These are phyloP conservation scores for Penicillium sp. DNA, from an alignment of 2,329 filamentous ascomycete genomes.

Conservation along the genomic window DNA sequence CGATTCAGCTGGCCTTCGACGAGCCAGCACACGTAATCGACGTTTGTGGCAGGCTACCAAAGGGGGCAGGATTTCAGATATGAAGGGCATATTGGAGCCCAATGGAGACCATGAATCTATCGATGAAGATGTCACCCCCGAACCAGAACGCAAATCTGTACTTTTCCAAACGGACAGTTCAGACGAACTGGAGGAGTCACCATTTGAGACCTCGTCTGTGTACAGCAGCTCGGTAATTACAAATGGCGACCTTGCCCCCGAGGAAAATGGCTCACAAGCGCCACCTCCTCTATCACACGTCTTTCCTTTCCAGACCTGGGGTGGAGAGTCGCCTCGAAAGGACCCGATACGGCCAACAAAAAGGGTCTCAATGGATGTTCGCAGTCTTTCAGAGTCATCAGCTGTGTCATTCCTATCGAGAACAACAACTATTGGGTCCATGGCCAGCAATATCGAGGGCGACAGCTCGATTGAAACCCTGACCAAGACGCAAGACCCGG, in stretches of 20 bases:
- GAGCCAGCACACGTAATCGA: constrained; percentile 83
- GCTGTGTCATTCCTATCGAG: constrained; percentile 81
- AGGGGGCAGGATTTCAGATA: constrained; percentile 73
- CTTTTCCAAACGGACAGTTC: constrained; percentile 42
- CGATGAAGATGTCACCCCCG: constrained; percentile 40
- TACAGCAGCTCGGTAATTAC: constrained; percentile 25
- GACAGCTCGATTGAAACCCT: constrained; percentile 78
- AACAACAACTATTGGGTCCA: constrained; percentile 76
- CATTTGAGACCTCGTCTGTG: constrained; percentile 26
- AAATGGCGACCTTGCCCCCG: constrained; percentile 19
- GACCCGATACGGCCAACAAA: constrained; percentile 64
- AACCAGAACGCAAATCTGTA: constrained; percentile 39
- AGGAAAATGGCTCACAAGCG: constrained; percentile 29
- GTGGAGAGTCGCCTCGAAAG: constrained; percentile 47
- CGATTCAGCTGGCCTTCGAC: constrained; percentile 79
- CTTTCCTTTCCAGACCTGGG: constrained; percentile 80
- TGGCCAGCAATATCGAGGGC: constrained; percentile 74
- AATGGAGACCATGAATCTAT: constrained; percentile 52
- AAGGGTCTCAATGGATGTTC: constrained; percentile 85
- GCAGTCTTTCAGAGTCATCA: constrained; percentile 86
- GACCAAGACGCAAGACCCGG: constrained; percentile 60
- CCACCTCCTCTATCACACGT: constrained; percentile 71
- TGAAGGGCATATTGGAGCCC: constrained; percentile 80
- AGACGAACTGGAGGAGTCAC: constrained; percentile 29
- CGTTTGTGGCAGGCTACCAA: constrained; percentile 85